Evolutionary conservation across 1,284 basidiomycete genomes (phyloP).

Genomic region (Schizophyllum amplum): DNA sequence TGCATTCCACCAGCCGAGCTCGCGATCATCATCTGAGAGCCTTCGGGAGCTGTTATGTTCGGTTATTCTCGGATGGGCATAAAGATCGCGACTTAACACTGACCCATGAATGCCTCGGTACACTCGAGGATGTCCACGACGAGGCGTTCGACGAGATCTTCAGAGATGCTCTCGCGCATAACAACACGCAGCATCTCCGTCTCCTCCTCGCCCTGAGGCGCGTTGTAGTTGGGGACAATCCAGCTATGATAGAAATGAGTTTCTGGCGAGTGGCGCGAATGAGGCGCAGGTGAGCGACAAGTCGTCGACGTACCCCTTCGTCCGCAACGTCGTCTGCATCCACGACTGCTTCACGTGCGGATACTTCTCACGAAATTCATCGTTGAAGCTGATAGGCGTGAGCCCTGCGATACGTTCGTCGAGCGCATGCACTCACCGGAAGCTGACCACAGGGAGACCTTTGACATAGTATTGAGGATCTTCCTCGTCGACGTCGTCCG

Average conservation of each 20-base stretch:
- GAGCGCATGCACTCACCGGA: constrained; percentile 29
- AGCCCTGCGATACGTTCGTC: background rate
- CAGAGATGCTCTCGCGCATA: constrained; percentile 66
- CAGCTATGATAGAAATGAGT: no score
- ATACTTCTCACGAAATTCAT: constrained; percentile 46
- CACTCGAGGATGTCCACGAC: constrained; percentile 34
- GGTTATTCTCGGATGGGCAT: no score
- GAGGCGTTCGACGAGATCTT: constrained; percentile 36
- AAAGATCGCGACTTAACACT: constrained; percentile 3
- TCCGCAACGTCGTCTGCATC: constrained; percentile 48
- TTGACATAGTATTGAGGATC: constrained; percentile 38
- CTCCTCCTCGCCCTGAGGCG: constrained; percentile 41
- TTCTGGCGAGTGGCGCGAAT: no score
- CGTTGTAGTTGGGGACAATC: constrained; percentile 11
- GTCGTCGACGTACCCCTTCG: constrained; percentile 60
- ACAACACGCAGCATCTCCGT: constrained; percentile 76
- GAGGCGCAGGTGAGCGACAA: no score
- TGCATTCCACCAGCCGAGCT: background rate
- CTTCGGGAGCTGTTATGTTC: background rate
- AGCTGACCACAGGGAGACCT: constrained; percentile 67
- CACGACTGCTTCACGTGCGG: constrained; percentile 54
- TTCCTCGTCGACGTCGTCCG: constrained; percentile 21
- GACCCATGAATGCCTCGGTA: constrained; percentile 31
- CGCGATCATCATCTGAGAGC: background rate
- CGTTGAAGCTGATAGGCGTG: constrained; percentile 31